Base-by-base conservation (phyloP, 106 monocot species). In the Iris macrosiphon region DNA sequence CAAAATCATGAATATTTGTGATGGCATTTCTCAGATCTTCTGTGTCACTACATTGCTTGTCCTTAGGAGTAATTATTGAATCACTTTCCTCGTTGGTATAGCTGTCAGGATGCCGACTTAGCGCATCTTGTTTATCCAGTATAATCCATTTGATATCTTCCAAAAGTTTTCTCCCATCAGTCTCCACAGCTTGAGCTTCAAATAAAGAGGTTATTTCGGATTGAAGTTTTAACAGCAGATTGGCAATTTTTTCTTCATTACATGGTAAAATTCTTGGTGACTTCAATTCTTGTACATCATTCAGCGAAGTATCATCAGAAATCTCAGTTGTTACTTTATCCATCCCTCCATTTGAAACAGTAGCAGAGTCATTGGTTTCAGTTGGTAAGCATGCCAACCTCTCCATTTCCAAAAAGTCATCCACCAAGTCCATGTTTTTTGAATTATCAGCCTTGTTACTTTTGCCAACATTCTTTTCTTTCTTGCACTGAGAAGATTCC, bases 321-420 rank as follows among this genome's bases (percentile, higher is more conserved):
- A n/a, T 54, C 25, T 61, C 53, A 27, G 4, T 29, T 67, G 7
- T 39, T 28, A 31, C 33, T 24, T 2, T 49, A 21, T 8, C 41
- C 11, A 50, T 22, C 11, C 31, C 31, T 2, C 34, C 24, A 68
- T 71, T 49, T 1, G 49, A 17, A 31, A 72, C 67, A 53, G 67
- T 33, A 26, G 72, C n/a, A n/a, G n/a, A n/a, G n/a, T n/a, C 75
- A 61, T 57, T 70, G 32, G 55, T 37, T 74, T 78, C 71, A 48
- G 65, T 61, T 58, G 84, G 67, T 61, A 67, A 62, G 41, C 57
- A 71, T 32, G 75, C 75, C 52, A 75, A 39, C 30, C 24, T 82
- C 72, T 82, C 82, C 82, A 82, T 82, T 49, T 82, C 72, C 22
- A 82, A 37, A 33, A 82, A 82, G 33, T 82, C 82, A 56, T 82